A percentile compares a stretch with the other conserved stretches of the same genome.
phyloP scores from a whole-genome alignment of 1,139 yeast genomes.

The Casaregolazyma lundiana region DNA sequence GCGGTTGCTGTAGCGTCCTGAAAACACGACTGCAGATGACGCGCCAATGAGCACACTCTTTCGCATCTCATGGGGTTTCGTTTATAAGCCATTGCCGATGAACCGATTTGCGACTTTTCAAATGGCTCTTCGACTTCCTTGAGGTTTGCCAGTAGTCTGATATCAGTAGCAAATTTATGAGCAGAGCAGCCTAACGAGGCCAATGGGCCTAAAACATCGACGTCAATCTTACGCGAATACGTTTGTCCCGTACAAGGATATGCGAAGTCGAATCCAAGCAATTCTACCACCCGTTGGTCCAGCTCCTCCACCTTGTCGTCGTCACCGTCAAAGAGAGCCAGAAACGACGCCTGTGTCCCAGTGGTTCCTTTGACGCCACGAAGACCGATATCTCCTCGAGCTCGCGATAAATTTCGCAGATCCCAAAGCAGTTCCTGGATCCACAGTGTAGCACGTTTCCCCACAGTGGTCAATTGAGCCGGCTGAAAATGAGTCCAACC shows the following conservation, averaged over 20 bases:
- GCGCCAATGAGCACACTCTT: conserved; percentile 93
- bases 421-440: conserved; percentile 98
- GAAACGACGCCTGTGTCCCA: conserved; percentile 97
- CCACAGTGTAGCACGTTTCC: conserved; percentile 98
- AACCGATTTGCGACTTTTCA: conserved; percentile 96
- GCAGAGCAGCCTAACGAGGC: conserved; percentile 96
- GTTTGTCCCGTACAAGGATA: conserved; percentile 99
- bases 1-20: conserved; percentile 95
- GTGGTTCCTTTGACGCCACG: conserved; percentile 99
- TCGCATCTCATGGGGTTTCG: conserved; percentile 99
- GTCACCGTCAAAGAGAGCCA: conserved; percentile 91
- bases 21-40: conserved; percentile 89
- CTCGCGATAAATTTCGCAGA: conserved; percentile 90
- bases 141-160: conserved; percentile 90
- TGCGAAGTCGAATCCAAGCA: conserved; percentile 88
- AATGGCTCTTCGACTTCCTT: conserved; percentile 98
- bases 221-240: conserved; percentile 94
- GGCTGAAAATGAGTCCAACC: conserved; percentile 99
- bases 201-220: conserved; percentile 87
- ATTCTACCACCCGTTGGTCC: conserved; percentile 87
- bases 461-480: conserved; percentile 97
- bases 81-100: conserved; percentile 98
- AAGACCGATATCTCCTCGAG: conserved; percentile 91
- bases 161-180: conserved; percentile 96
- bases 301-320: conserved; percentile 92